Conservation (phyloP, 1,284 basidiomycete species). For the Fomitopsis schrenkii region DNA sequence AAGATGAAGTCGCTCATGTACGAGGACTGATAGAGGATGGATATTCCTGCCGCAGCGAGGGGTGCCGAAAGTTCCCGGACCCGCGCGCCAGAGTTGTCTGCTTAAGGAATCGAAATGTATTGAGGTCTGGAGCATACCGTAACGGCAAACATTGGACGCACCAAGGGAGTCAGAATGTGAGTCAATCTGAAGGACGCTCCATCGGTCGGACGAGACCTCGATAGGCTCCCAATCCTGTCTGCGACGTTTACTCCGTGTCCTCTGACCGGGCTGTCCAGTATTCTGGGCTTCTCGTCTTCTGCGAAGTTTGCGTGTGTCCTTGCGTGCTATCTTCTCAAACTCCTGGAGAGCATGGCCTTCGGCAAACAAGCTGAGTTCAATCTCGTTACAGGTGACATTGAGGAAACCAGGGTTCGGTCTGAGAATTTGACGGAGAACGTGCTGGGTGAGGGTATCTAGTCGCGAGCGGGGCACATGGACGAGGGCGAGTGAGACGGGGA, state of each 20-base stretch:
- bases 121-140: conserved; percentile 3
- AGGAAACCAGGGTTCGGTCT: conserved; percentile 62
- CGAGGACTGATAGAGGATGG: conserved; percentile 82
- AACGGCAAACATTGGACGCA: conserved; percentile 26
- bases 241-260: conserved; percentile 4
- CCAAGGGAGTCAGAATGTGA: conserved; percentile 66
- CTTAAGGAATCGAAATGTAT: background rate
- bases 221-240: conserved; percentile 40
- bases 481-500: conserved; percentile 65
- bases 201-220: conserved; percentile 65
- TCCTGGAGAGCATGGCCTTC: conserved; percentile 54
- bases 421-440: conserved; percentile 64
- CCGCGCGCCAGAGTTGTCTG: conserved; percentile 69
- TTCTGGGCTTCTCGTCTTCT: conserved; percentile 28
- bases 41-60: conserved; percentile 75
- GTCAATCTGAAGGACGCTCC: conserved; percentile 76
- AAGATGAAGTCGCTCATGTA: conserved; percentile 85
- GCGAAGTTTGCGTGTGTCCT: conserved; percentile 44
- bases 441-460: conserved; percentile 52
- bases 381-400: conserved; percentile 71
- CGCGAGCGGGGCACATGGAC: conserved; percentile 66
- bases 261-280: background rate
- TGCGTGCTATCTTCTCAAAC: conserved; percentile 58
- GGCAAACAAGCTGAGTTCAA: conserved; percentile 71
- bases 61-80: conserved; percentile 77